Evolutionary conservation across 169 alveolate species (phyloP), one percentile per base, ranked within the genome.

Genomic region (Eimeria brunetti): DNA sequence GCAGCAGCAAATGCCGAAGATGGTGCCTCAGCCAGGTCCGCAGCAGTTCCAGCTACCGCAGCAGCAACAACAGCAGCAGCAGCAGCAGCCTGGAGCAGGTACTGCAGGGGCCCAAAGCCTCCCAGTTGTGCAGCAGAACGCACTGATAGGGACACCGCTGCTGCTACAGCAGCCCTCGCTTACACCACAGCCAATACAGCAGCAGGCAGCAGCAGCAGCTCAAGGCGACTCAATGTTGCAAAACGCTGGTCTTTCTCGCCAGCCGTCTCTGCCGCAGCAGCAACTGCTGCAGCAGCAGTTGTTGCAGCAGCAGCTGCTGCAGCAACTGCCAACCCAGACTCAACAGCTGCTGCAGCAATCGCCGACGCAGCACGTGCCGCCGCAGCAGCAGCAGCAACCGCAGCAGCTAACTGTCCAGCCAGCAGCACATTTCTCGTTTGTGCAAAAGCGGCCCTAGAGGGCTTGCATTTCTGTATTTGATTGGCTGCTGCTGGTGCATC

Each of bases 271-370:
- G 33, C 36, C 86, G 12, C 86, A 75, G 33, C 53, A 36, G 86
- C 58, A 75, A 16, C 49, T 44, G 30, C 24, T 75, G 86, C 86
- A 44, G 56, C 86, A 75, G 36, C 86, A 75, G 30, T 30, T 75
- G 62, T 33, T 75, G 51, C 89, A 81, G 89, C 89, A 81, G 89
- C 89, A 81, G 27, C 89, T 49, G 69, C 64, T 44, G 36, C 64
- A 24, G 69, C 73, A 53, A n/a, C 89, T 38, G 49, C 71, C 49
- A 8, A 27, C 36, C 73, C 71, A 51, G 89, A 24, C 69, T 11
- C 89, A 46, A n/a, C 89, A 33, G 71, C 69, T 51, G 64, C 89
- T 51, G 58, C 85, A 75, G 60, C 85, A 36, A 30, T 16, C 85
- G 60, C 85, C 41, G 85, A 38, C 49, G 58, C 85, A 75, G 85